Percentiles rank a stretch among this genome's conserved stretches.
These are phyloP conservation scores for Cladosporium colombiae DNA, from an alignment of 2,329 filamentous ascomycete genomes.

Conservation along the genomic window DNA sequence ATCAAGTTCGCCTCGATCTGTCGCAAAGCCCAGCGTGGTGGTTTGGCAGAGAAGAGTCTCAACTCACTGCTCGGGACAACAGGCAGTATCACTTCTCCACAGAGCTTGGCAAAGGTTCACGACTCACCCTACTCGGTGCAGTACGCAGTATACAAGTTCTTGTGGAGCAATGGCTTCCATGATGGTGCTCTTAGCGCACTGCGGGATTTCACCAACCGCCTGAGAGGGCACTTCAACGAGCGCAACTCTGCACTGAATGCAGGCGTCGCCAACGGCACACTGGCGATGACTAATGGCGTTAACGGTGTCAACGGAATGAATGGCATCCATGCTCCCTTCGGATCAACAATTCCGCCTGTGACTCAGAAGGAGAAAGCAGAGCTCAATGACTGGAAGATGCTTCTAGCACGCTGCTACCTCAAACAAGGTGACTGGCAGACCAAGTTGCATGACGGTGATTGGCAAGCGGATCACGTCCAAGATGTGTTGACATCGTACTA, in stretches of 20 bases:
- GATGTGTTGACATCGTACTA: slow-evolving; percentile 91
- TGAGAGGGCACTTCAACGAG: slow-evolving; percentile 60
- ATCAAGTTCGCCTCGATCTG: slow-evolving; percentile 99
- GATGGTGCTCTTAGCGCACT: slow-evolving; percentile 61
- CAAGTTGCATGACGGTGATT: slow-evolving; percentile 79
- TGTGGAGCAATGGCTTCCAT: slow-evolving; percentile 82
- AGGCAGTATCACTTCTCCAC: slow-evolving; percentile 55
- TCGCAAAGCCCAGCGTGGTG: slow-evolving; percentile 91
- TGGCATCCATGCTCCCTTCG: slow-evolving; percentile 37
- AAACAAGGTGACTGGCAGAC: slow-evolving; percentile 97
- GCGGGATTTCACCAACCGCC: slow-evolving; percentile 60
- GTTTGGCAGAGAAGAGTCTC: slow-evolving; percentile 90
- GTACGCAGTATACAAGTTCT: slow-evolving; percentile 96
- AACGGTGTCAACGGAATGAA: slow-evolving; percentile 44
- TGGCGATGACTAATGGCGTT: slow-evolving; percentile 49
- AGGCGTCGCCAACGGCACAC: slow-evolving; percentile 27
- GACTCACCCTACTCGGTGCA: slow-evolving; percentile 74
- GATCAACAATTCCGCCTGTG: slow-evolving; percentile 30
- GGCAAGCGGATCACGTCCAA: slow-evolving; percentile 81
- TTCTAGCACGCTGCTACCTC: slow-evolving; percentile 93
- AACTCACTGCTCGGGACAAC: slow-evolving; percentile 74
- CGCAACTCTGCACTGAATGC: slow-evolving; percentile 39
- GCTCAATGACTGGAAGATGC: slow-evolving; percentile 60
- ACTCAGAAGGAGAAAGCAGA: slow-evolving; percentile 46
- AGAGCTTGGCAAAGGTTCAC: slow-evolving; percentile 53